Evolutionary conservation across 441 rosid species (phyloP).

Genomic region (Manihot esculenta): DNA sequence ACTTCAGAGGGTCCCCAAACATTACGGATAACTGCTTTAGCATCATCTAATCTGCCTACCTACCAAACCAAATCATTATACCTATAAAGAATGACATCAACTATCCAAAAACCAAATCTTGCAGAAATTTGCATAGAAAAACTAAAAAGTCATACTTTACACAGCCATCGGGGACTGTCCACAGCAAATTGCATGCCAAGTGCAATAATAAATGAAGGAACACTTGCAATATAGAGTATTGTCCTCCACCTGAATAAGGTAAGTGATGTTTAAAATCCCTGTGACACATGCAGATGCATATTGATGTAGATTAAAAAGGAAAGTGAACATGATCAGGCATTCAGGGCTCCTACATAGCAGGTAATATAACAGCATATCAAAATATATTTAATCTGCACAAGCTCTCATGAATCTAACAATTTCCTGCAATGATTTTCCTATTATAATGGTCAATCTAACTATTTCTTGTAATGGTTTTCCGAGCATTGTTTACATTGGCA

Average conservation of each 20-base stretch:
- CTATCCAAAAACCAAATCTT: conserved; percentile 10
- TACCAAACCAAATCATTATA: conserved; percentile 21
- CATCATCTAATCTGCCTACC: conserved; percentile 64
- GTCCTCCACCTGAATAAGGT: conserved; percentile 73
- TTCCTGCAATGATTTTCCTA: background rate
- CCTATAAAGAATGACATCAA: conserved; percentile 18
- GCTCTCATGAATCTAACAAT: background rate
- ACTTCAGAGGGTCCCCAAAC: conserved; percentile 74
- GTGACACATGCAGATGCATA: background rate
- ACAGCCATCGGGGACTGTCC: conserved; percentile 87
- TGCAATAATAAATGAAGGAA: conserved; percentile 55
- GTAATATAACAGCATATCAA: background rate
- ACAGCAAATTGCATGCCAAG: conserved; percentile 81
- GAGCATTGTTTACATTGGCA: too few relatives aligned
- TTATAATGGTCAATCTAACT: too few relatives aligned
- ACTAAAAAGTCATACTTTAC: conserved; percentile 47
- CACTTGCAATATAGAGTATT: conserved; percentile 55
- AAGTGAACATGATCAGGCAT: background rate
- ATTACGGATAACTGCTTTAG: conserved; percentile 47
- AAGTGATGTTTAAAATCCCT: conserved; percentile 1
- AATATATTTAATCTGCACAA: background rate
- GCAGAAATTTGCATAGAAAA: conserved; percentile 14
- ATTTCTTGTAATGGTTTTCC: too few relatives aligned
- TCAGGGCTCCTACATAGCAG: background rate
- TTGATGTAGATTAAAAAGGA: background rate